Base-by-base conservation (phyloP, 2,329 filamentous ascomycete species). In the Dactylellina leptospora region DNA sequence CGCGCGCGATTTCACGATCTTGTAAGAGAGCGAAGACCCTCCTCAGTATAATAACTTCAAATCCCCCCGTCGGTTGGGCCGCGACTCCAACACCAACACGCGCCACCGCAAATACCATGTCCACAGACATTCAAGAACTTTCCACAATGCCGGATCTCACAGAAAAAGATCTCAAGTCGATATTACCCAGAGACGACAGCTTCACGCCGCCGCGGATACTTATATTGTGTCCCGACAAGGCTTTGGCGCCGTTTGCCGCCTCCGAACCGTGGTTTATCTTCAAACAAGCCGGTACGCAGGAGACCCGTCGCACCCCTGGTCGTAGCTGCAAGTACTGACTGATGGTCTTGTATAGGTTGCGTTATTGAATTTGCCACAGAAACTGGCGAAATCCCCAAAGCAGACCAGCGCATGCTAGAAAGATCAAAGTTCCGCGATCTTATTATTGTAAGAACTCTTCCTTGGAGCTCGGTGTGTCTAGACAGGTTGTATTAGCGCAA, bases 281-380 rank as follows among this genome's bases (percentile, higher is more conserved):
- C 38, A 72, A 72, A 53, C 20, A 72, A 48, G 68, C 68, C 60
- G 68, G 68, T 72, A 55, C 25, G 68, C 59, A n/a, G n/a, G n/a
- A n/a, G n/a, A n/a, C n/a, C n/a, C n/a, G n/a, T n/a, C 9, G 36
- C 42, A 64, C 16, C 44, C 38, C 23, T 42, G 45, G 25, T 40
- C 18, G 8, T 27, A 18, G 47, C 23, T 36, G 30, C 48, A 22
- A 38, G 22, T 40, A 11, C 10, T 22, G 48, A 18, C 16, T 20
- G 20, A 18, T 45, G 16, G 40, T 10, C 18, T n/a, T n/a, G 18
- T 38, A 25, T 27, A 72, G 75, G 74, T 47, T 76, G 75, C 48
- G 61, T 71, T 23, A 63, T 76, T 30, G 66, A 73, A 38, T 76
- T 76, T 53, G 71, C 74, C 18, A 76, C 75, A 20, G 75, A 76